Base-by-base conservation (phyloP, 495 filamentous ascomycete species). In the Cairneyella variabilis region DNA sequence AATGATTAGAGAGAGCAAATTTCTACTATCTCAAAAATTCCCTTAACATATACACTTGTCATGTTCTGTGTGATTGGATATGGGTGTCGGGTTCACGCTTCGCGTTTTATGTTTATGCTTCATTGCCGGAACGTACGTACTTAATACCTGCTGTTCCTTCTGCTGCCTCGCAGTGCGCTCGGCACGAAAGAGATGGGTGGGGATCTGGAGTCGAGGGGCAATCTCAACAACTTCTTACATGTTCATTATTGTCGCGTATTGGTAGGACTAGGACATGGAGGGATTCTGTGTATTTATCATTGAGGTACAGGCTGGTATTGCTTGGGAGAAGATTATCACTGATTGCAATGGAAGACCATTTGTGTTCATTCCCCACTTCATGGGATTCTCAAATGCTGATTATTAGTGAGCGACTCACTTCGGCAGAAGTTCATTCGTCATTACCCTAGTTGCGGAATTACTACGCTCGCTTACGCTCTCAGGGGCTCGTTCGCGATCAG, bases 281-380 rank as follows among this genome's bases (percentile, higher is more conserved):
- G 60, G 42, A 53, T 56, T 54, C 56, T 62, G 56, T 62, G 60
- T 62, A 62, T 51, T 62, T 62, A 62, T 62, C 60, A 62, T 56
- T 18, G 30, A 34, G 43, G 37, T 41, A 37, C 41, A 48, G 54
- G 53, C 45, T 25, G 39, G 30, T 48, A 45, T 44, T n/a, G 36
- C 43, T 39, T 23, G 41, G 32, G 41, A 54, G 18, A 32, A 53
- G 53, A 56, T 54, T 46, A 26, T 56, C 14, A 32, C 14, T 57
- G 22, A 41, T 51, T 53, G 34, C 51, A 51, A 58, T 54, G 48
- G 56, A 56, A 42, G 38, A 56, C 26, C 32, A 55, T 55, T 56
- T 28, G 53, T 51, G 53, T 54, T 60, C 46, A 52, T 25, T 28
- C 25, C 22, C 11, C 10, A 23, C 30, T n/a, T n/a, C n/a, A n/a